Conservation (phyloP, 257 asterid species). For the Jacaranda mimosifolia region DNA sequence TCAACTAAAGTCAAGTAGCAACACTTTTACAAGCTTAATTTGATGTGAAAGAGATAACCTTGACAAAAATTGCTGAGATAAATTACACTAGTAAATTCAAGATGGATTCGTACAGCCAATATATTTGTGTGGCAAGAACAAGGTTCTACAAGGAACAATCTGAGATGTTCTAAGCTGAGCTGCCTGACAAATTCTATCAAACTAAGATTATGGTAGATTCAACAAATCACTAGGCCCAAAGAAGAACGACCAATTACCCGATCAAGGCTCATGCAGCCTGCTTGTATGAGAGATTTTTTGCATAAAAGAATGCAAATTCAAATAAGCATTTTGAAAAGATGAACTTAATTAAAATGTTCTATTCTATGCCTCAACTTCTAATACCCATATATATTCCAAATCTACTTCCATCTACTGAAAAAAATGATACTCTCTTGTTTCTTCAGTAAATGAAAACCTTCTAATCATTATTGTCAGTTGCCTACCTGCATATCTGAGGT, state of each 20-base stretch:
- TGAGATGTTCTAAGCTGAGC: background rate
- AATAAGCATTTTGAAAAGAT: background rate
- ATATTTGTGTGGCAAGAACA: background rate
- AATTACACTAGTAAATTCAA: background rate
- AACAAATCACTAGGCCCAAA: background rate
- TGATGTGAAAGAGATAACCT: background rate
- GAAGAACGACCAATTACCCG: background rate
- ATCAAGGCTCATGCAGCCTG: background rate
- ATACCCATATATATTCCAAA: background rate
- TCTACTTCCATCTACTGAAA: background rate
- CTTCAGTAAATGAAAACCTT: background rate
- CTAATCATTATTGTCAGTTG: conserved; percentile 12
- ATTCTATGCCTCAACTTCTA: background rate
- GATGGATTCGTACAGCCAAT: conserved; percentile 1
- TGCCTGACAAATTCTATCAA: background rate
- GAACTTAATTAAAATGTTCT: background rate
- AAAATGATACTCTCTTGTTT: background rate
- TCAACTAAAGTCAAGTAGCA: background rate
- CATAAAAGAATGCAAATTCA: background rate
- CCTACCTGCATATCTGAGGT: conserved; percentile 75
- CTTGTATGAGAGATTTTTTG: background rate
- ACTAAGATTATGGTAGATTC: background rate
- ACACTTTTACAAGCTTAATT: background rate
- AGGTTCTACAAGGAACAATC: background rate
- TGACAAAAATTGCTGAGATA: background rate